Conservation (phyloP, 75 land plant genomes). For the Selaginella moellendorffii region DNA sequence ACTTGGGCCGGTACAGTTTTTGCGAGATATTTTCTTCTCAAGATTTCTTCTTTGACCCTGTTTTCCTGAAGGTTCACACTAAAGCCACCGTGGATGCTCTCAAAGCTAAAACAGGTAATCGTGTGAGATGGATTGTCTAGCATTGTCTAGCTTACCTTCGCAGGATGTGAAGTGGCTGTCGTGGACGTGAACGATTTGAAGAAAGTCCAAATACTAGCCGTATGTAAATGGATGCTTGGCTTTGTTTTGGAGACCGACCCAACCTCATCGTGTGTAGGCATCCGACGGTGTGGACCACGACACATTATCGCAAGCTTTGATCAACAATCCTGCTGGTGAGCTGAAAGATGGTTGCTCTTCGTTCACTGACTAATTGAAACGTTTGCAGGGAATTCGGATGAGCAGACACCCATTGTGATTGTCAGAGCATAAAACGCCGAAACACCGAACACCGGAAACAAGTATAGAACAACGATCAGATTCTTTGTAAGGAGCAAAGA, state of each 20-base stretch:
- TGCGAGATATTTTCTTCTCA: background rate
- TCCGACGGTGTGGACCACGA: slow-evolving; percentile 29
- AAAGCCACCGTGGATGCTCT: slow-evolving; percentile 32
- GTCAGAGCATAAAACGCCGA: too few species aligned
- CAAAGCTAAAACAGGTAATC: slow-evolving; percentile 30
- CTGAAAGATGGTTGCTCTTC: background rate
- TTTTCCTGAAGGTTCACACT: slow-evolving; percentile 19
- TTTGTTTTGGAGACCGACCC: background rate
- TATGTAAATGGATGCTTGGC: background rate
- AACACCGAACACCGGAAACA: too few species aligned
- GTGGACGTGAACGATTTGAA: slow-evolving; percentile 36
- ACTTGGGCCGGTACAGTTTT: slow-evolving; percentile 44
- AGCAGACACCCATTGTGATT: slow-evolving; percentile 40
- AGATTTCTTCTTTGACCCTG: background rate
- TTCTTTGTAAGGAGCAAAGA: too few species aligned
- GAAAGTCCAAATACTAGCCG: slow-evolving; percentile 34
- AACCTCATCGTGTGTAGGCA: slow-evolving; percentile 17
- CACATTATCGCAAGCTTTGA: slow-evolving; percentile 15
- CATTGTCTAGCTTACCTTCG: background rate
- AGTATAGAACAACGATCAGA: too few species aligned
- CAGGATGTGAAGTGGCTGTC: slow-evolving; percentile 34
- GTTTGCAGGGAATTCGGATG: slow-evolving; percentile 38
- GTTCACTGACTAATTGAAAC: background rate
- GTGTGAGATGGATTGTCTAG: background rate
- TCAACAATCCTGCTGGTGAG: slow-evolving; percentile 36